Evolutionary conservation across 1,284 basidiomycete genomes (phyloP).

Genomic region (Irpex lacteus): DNA sequence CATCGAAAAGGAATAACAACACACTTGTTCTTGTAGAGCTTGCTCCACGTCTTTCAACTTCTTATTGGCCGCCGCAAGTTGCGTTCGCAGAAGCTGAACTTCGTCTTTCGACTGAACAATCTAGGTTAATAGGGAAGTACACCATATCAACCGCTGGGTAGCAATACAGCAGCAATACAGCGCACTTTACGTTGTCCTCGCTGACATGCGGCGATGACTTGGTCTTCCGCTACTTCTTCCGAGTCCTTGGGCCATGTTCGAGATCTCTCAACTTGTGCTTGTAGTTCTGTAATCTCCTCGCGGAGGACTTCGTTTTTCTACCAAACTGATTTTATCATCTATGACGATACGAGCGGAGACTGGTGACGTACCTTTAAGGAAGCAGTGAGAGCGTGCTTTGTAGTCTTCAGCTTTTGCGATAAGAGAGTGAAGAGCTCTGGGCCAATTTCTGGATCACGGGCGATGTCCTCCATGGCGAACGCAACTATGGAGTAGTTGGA

Average conservation of each 20-base stretch:
- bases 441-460: neutral
- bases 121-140: no score
- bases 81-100: neutral
- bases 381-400: neutral
- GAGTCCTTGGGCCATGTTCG: no score
- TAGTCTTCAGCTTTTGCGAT: neutral
- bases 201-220: no score
- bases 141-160: no score
- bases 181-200: no score
- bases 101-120: neutral
- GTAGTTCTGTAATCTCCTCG: neutral
- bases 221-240: no score
- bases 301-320: neutral
- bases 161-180: no score
- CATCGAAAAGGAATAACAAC: neutral
- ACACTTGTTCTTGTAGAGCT: neutral
- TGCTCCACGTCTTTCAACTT: neutral
- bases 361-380: neutral
- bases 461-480: neutral
- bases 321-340: neutral
- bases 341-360: neutral
- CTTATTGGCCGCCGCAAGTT: neutral
- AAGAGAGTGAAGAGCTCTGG: neutral
- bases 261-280: neutral
- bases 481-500: neutral